Evolutionary conservation across 176 grass and related monocot genomes (phyloP), one percentile per base, ranked within the genome.

Genomic region (Saccharum spontaneum): DNA sequence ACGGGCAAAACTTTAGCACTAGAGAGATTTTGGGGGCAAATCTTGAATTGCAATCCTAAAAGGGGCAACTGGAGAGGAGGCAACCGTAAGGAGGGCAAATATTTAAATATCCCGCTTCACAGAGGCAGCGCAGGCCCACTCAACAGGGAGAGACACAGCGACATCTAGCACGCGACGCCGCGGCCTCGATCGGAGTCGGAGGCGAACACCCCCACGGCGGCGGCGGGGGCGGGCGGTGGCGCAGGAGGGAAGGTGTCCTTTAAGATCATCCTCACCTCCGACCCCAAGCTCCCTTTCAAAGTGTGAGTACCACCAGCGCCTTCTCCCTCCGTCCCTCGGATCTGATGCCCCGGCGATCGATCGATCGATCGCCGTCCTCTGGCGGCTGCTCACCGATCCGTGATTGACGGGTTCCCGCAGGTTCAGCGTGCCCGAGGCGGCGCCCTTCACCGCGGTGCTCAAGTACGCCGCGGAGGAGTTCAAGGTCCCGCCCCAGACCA

Each of bases 241-340:
- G 87, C 81, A 0, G 97, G 93, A 3, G 96, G 97, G 57, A 99
- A 99, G 97, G 97, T 99, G 28, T 96, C 91, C 0, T 99, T 99
- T 88, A 99, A 96, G 90, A 82, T 96, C 69, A 99, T 87, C 34
- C 97, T 99, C 80, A 99, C 93, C 75, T 99, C 97, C 90, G 93
- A 99, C 92, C 97, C 97, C 69, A 99, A 99, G 90, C 97, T 99
- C 30, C 97, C 97, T 57, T 99, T 91, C 94, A 99, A 99, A 99
- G 93, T 99, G 97, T 99, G 87, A 87, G 86, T 28, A 8, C 30
- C 50, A 36, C 4, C 13, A 13, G 5, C 24, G 60, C 60, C 1
- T 24, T n/a, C 23, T 22, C 60, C 6, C 43, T 6, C 20, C 12
- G 50, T 30, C 75, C 57, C 20, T 79, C 83, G 14, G 78, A 16